Percentiles rank a stretch among this genome's conserved stretches.
These are phyloP conservation scores for Ascosphaera acerosa DNA, from an alignment of 2,329 filamentous ascomycete species.

Conservation along the genomic window DNA sequence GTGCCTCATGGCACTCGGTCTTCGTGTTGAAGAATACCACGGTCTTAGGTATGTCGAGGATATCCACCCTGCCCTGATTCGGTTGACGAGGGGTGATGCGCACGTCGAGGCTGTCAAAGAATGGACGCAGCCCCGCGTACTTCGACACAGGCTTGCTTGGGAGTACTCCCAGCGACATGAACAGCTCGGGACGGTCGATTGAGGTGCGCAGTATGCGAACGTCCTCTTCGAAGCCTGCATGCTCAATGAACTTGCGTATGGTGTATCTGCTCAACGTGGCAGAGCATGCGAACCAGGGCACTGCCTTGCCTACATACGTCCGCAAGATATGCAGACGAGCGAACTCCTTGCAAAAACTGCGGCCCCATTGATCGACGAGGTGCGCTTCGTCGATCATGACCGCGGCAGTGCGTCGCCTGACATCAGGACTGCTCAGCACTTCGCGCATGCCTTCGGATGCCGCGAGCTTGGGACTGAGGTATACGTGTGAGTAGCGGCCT, in stretches of 20 bases:
- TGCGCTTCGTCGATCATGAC: not conserved
- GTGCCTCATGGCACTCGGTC: not conserved
- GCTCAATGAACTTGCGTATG: too few relatives aligned
- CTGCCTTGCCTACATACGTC: not conserved
- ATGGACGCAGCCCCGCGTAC: too few relatives aligned
- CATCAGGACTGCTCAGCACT: not conserved
- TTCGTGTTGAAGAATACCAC: not conserved
- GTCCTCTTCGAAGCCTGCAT: too few relatives aligned
- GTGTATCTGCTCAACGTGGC: not conserved
- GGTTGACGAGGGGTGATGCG: too few relatives aligned
- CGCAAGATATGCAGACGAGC: not conserved
- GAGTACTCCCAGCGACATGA: too few relatives aligned
- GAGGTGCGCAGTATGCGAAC: too few relatives aligned
- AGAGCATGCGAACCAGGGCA: not conserved
- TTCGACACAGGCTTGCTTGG: too few relatives aligned
- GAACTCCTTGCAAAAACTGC: not conserved
- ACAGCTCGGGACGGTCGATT: too few relatives aligned
- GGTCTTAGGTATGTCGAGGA: conserved; percentile 1
- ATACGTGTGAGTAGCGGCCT: not conserved
- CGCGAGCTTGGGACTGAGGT: not conserved
- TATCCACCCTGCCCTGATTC: too few relatives aligned
- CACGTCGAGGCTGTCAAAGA: too few relatives aligned
- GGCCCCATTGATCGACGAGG: not conserved
- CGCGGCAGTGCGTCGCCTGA: not conserved
- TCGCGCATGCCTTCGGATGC: not conserved